Conservation (phyloP, 345 rosid genomes). For the Rhodomyrtus tomentosa region DNA sequence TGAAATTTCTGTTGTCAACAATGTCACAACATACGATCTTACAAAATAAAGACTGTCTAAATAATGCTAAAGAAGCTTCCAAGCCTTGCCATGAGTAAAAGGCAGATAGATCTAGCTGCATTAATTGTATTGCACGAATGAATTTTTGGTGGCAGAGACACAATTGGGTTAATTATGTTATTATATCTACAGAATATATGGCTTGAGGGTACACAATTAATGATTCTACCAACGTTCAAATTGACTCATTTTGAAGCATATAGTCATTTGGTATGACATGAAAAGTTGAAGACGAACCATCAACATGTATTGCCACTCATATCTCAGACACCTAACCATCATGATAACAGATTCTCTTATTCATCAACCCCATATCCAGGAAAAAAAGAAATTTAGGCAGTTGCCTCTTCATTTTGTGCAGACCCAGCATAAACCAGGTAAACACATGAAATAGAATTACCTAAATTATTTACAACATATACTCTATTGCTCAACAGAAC, state of each 20-base stretch:
- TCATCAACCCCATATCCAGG: not conserved
- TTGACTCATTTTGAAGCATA: not conserved
- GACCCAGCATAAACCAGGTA: not conserved
- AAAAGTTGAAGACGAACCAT: not conserved
- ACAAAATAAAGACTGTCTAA: not conserved
- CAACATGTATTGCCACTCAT: not conserved
- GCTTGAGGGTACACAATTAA: not conserved
- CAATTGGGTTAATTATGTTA: not conserved
- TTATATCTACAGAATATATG: not conserved
- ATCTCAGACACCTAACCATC: not conserved
- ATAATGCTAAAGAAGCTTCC: not conserved
- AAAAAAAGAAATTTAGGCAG: not conserved
- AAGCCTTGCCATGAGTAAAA: not conserved
- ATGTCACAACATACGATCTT: not conserved
- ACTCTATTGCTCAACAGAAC: conserved; percentile 52
- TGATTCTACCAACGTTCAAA: not conserved
- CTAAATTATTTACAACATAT: conserved; percentile 64
- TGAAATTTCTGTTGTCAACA: not conserved
- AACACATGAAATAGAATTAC: conserved; percentile 16
- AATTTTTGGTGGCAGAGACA: not conserved
- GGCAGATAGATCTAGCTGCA: not conserved
- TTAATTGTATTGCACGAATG: not conserved
- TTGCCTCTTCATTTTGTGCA: not conserved
- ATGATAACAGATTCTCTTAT: not conserved
- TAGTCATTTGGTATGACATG: not conserved